phyloP scores from a whole-genome alignment of 2,329 filamentous ascomycete genomes.

The Ophiostoma novo-ulmi region DNA sequence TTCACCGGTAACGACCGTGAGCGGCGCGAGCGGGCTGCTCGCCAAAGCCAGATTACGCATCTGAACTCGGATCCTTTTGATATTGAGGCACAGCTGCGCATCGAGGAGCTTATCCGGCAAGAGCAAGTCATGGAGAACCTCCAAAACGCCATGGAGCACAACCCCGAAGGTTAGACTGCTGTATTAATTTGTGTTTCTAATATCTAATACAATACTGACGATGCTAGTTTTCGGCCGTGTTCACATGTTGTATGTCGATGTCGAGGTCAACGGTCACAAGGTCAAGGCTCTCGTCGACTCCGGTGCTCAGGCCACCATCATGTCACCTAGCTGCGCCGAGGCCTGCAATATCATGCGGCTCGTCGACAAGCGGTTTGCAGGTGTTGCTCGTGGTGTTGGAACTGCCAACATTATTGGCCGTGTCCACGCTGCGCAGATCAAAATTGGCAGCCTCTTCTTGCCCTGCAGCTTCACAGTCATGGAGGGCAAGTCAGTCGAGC shows the following conservation, averaged over 20 bases:
- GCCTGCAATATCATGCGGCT: constrained; percentile 93
- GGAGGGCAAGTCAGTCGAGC: constrained; percentile 95
- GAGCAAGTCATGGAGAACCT: constrained; percentile 92
- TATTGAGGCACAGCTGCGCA: constrained; percentile 80
- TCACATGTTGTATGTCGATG: constrained; percentile 92
- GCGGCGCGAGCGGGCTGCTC: constrained; percentile 65
- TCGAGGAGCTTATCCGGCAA: constrained; percentile 95
- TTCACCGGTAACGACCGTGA: constrained; percentile 65
- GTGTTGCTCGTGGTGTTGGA: constrained; percentile 87
- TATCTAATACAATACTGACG: not conserved
- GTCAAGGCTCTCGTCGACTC: constrained; percentile 97
- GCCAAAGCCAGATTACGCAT: constrained; percentile 74
- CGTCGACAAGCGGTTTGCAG: constrained; percentile 85
- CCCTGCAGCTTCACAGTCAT: constrained; percentile 98
- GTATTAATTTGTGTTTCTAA: too few relatives aligned
- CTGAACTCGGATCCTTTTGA: constrained; percentile 95
- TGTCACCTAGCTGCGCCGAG: constrained; percentile 90
- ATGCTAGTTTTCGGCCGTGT: constrained; percentile 80
- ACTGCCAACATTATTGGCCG: constrained; percentile 92
- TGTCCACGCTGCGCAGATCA: constrained; percentile 92
- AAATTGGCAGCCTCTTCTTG: constrained; percentile 79
- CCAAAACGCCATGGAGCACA: constrained; percentile 94
- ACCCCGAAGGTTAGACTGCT: constrained; percentile 72
- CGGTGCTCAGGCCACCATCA: constrained; percentile 95
- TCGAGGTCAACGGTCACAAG: constrained; percentile 86